Evolutionary conservation across 2,329 filamentous ascomycete species (phyloP), one percentile per base, ranked within the genome.

Genomic region (Fusarium sp.): DNA sequence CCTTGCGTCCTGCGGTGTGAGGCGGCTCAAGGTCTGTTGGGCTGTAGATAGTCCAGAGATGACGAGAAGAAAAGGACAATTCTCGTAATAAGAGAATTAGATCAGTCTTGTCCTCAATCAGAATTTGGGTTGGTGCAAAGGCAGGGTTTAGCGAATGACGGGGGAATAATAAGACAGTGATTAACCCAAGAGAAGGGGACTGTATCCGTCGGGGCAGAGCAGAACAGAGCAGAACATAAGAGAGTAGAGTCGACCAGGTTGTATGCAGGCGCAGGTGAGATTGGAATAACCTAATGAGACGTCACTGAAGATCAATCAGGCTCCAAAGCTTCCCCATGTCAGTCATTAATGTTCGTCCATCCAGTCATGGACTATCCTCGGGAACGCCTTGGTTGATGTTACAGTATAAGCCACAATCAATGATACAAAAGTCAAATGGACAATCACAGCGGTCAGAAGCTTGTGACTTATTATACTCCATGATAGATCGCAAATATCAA

Each of bases 301-400:
- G 67, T 70, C 73, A 73, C 64, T 71, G 64, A 64, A 71, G 69
- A 76, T 76, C 71, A 75, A 72, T 48, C 69, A 69, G 64, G 73
- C 67, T 75, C 69, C 69, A 50, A 69, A 73, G 71, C 67, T 67
- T 52, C 27, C 64, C 71, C 50, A 64, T 48, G 40, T 56, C 30
- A 52, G 38, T 35, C 40, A 38, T 52, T 50, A 5, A 17, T 50
- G 33, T 50, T 30, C 33, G 23, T 30, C 33, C 30, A 23, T 35
- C 48, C 32, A 37, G 18, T 26, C 52, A 33, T 67, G 38, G 48
- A 48, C 57, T 42, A 48, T 64, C 48, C 46, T 45, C 46, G 44
- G 46, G 33, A 50, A 48, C 50, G 48, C 53, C 53, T 61, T 54
- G n/a, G 37, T 60, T 44, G 46, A 61, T 55, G 55, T 61, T 46